Conservation (phyloP, 202 grass and related monocot species). For the Hordeum pubiflorum region DNA sequence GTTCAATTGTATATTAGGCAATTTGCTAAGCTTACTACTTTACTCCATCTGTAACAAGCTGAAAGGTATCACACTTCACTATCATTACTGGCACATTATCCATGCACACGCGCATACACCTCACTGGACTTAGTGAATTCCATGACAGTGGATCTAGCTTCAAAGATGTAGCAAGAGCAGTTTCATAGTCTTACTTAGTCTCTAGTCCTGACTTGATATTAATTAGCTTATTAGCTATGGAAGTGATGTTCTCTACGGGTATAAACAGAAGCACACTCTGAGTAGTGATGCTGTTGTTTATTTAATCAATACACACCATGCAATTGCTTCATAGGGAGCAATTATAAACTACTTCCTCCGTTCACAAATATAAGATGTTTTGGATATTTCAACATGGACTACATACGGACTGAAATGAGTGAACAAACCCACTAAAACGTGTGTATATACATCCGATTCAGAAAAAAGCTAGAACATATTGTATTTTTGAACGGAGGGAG, state of each 20-base stretch:
- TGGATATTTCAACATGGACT: too few species aligned
- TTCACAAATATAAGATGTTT: too few species aligned
- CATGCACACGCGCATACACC: neutral
- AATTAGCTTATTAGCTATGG: neutral
- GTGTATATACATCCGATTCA: too few species aligned
- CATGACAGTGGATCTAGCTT: slow-evolving; percentile 8
- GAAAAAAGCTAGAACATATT: too few species aligned
- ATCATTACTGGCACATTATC: neutral
- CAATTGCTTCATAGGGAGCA: slow-evolving; percentile 8
- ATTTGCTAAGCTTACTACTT: neutral
- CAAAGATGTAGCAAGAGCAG: slow-evolving; percentile 2
- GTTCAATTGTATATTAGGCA: slow-evolving; percentile 16
- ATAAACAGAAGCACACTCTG: neutral
- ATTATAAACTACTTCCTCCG: neutral
- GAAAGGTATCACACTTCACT: neutral
- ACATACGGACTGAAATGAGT: too few species aligned
- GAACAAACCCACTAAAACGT: too few species aligned
- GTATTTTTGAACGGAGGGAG: too few species aligned
- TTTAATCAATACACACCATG: neutral
- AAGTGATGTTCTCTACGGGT: neutral
- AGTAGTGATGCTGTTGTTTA: neutral
- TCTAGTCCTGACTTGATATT: neutral
- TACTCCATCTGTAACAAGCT: neutral
- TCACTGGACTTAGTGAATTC: slow-evolving; percentile 2
- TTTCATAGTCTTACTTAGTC: slow-evolving; percentile 6